Conservation (phyloP, 495 filamentous ascomycete genomes). For the Podospora pseudoanserina region DNA sequence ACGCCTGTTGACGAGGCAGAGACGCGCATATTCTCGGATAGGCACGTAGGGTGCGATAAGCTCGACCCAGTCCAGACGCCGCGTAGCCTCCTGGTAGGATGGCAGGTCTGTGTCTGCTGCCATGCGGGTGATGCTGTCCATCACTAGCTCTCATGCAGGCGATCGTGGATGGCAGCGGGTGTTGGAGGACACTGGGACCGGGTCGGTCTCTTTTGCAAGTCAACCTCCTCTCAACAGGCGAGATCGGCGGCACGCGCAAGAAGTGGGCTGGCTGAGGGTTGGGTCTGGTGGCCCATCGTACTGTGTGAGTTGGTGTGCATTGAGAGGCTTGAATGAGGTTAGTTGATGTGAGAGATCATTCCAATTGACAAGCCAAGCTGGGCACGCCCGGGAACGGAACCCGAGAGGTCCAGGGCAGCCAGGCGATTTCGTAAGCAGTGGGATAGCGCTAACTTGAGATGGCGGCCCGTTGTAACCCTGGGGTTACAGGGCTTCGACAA, state of each 20-base stretch:
- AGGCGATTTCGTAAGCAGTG: no score
- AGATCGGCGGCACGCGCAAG: background rate
- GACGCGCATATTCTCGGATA: constrained; percentile 33
- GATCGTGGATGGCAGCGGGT: background rate
- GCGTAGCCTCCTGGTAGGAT: constrained; percentile 42
- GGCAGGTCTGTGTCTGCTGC: constrained; percentile 27
- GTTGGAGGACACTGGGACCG: background rate
- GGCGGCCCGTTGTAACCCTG: background rate
- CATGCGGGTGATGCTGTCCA: background rate
- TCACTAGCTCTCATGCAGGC: background rate
- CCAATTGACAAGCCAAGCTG: background rate
- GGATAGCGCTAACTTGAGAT: background rate
- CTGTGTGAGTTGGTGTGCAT: background rate
- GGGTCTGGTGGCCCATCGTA: background rate
- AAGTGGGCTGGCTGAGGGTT: background rate
- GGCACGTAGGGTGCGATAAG: constrained; percentile 39
- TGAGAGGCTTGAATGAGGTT: background rate
- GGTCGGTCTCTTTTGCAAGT: background rate
- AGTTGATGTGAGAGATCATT: background rate
- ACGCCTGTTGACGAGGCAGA: constrained; percentile 41
- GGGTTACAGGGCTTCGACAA: background rate
- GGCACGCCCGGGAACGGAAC: background rate
- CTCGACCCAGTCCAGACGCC: constrained; percentile 42
- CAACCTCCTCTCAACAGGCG: background rate
- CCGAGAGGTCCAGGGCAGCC: background rate